Conservation (phyloP, 108 stramenopile genomes). For the Cyclotella sp. region DNA sequence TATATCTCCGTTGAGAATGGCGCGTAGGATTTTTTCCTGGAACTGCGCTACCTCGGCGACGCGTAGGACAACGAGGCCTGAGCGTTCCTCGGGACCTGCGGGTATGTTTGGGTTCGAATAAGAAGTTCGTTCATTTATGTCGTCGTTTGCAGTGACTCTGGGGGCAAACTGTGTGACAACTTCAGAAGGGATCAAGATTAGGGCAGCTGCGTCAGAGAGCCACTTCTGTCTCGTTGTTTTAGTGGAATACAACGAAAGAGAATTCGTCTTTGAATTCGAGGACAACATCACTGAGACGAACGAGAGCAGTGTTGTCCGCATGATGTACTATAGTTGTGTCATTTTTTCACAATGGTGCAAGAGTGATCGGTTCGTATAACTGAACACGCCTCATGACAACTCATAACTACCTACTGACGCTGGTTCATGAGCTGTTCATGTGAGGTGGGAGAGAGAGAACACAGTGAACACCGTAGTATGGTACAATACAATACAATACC, state of each 20-base stretch:
- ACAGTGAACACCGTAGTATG: too few relatives aligned
- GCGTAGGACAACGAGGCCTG: conserved; percentile 64
- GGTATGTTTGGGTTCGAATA: conserved; percentile 54
- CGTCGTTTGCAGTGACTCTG: conserved; percentile 16
- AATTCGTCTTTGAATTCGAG: neutral
- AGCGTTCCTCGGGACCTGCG: conserved; percentile 43
- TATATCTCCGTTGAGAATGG: conserved; percentile 58
- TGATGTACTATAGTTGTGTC: too few relatives aligned
- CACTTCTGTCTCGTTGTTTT: conserved; percentile 13
- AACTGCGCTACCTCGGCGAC: conserved; percentile 76
- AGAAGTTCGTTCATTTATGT: conserved; percentile 29
- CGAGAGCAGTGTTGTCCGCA: too few relatives aligned
- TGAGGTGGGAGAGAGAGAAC: too few relatives aligned
- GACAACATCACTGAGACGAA: too few relatives aligned
- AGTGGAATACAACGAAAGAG: neutral
- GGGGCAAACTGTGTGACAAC: neutral
- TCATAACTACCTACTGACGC: too few relatives aligned
- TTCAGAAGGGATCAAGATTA: neutral
- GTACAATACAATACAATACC: too few relatives aligned
- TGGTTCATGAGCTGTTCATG: too few relatives aligned
- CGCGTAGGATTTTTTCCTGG: conserved; percentile 74
- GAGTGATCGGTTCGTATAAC: too few relatives aligned
- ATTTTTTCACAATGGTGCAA: too few relatives aligned
- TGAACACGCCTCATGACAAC: too few relatives aligned
- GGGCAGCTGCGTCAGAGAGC: conserved; percentile 18